Conservation (phyloP, 148 eudicot genomes). For the Euryodendron excelsum region DNA sequence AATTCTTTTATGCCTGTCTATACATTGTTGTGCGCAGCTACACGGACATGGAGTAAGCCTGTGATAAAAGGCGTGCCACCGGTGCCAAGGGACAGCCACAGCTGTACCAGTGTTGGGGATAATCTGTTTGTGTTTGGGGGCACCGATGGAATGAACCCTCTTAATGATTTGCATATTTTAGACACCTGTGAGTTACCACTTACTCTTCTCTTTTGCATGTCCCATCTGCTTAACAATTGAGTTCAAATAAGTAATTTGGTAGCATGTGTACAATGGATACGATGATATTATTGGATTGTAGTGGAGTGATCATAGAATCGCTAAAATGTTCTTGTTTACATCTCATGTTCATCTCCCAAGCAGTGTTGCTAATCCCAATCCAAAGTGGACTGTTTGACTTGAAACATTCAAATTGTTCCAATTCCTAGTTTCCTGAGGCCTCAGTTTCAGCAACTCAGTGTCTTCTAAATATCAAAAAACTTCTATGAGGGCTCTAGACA, state of each 20-base stretch:
- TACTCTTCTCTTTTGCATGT: background rate
- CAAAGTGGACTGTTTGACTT: background rate
- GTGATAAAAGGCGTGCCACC: slow-evolving; percentile 62
- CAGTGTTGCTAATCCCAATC: background rate
- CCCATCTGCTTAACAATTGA: background rate
- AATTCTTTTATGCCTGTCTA: background rate
- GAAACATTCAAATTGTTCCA: background rate
- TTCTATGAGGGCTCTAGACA: background rate
- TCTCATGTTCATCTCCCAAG: background rate
- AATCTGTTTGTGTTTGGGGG: slow-evolving; percentile 81
- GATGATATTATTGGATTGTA: background rate
- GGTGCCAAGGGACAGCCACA: slow-evolving; percentile 85
- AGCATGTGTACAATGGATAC: background rate
- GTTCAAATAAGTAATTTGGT: background rate
- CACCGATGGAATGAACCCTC: slow-evolving; percentile 69
- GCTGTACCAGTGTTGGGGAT: slow-evolving; percentile 80
- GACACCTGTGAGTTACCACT: slow-evolving; percentile 62
- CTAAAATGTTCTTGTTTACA: background rate
- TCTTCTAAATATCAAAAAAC: background rate
- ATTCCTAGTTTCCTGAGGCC: background rate
- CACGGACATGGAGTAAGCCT: slow-evolving; percentile 67
- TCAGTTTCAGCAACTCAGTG: background rate
- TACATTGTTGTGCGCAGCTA: slow-evolving; percentile 36
- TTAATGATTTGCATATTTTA: slow-evolving; percentile 65
- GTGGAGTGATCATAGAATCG: background rate